phyloP scores from a whole-genome alignment of 2,329 filamentous ascomycete species.

The Apiospora hydei region DNA sequence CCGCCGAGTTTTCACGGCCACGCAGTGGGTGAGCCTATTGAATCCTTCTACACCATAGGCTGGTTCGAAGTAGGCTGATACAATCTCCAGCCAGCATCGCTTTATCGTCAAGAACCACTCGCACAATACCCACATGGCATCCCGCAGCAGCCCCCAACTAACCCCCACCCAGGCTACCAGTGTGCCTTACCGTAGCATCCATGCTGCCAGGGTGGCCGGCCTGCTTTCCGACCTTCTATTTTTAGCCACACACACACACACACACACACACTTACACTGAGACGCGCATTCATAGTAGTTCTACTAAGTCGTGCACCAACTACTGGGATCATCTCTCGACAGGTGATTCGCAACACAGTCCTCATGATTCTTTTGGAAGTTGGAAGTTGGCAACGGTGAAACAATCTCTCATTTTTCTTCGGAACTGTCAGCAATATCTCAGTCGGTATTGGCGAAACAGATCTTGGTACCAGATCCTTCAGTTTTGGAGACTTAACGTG shows the following conservation, averaged over 20 bases:
- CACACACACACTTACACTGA: no score
- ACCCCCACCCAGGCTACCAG: neutral
- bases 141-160: neutral
- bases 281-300: neutral
- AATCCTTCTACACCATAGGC: neutral
- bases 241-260: neutral
- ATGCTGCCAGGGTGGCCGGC: neutral
- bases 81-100: neutral
- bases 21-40: neutral
- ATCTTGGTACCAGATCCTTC: neutral
- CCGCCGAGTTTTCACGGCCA: neutral
- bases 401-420: neutral
- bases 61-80: neutral
- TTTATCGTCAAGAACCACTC: neutral
- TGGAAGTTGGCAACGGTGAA: neutral
- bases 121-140: neutral
- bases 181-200: neutral
- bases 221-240: neutral
- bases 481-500: neutral
- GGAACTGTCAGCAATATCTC: neutral
- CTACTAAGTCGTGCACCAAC: neutral
- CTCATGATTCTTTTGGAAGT: neutral
- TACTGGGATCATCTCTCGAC: neutral
- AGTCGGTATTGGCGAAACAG: no score
- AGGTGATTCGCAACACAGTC: neutral